phyloP scores from a whole-genome alignment of 768 basidiomycete species.

The Rhizopogon rudus region DNA sequence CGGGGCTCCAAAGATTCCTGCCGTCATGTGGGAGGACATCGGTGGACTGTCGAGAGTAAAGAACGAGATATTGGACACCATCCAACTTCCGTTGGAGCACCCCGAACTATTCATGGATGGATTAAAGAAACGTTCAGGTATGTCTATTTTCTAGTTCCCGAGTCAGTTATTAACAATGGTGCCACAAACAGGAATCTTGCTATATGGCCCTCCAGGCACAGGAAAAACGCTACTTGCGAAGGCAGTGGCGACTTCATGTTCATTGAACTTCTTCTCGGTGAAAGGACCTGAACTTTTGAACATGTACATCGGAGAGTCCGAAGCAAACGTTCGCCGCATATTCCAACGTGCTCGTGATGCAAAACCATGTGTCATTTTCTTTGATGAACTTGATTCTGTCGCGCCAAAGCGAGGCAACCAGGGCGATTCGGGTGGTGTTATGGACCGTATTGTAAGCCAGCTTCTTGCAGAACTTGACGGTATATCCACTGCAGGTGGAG shows the following conservation, averaged over 20 bases:
- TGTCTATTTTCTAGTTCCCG: background rate
- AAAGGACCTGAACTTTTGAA: conserved; percentile 95
- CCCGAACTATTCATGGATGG: conserved; percentile 89
- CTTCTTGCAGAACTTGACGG: conserved; percentile 92
- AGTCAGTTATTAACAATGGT: conserved; percentile 1
- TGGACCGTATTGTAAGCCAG: conserved; percentile 97
- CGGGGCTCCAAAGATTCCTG: conserved; percentile 96
- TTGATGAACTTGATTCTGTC: conserved; percentile 93
- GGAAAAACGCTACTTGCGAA: conserved; percentile 95
- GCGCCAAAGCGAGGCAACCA: conserved; percentile 94
- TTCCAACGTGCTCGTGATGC: conserved; percentile 92
- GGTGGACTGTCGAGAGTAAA: conserved; percentile 89
- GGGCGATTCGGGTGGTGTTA: conserved; percentile 95
- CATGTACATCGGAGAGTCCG: conserved; percentile 98
- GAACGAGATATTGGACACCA: conserved; percentile 90
- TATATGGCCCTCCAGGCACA: conserved; percentile 95
- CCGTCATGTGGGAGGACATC: conserved; percentile 95
- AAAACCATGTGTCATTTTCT: conserved; percentile 92
- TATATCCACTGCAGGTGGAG: conserved; percentile 60
- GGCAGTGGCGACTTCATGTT: conserved; percentile 92
- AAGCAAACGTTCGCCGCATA: conserved; percentile 92
- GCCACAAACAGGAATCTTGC: conserved; percentile 60
- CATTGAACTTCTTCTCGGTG: conserved; percentile 95
- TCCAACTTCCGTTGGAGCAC: conserved; percentile 86
- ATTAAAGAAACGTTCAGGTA: conserved; percentile 93